Evolutionary conservation across 441 rosid species (phyloP).

Genomic region (Geranium incanum): DNA sequence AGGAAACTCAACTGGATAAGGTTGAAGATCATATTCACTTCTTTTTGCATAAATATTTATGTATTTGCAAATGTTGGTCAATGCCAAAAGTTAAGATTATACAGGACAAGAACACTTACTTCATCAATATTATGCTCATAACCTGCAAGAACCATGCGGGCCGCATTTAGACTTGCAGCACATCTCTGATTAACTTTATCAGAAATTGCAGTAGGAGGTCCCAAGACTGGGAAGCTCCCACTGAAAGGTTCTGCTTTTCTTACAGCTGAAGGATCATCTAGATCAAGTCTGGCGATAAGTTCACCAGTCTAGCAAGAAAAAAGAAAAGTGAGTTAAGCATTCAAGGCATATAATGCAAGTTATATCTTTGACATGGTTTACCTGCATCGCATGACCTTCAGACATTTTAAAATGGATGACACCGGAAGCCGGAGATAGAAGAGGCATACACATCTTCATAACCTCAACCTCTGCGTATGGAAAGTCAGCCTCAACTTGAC

Average conservation of each 20-base stretch:
- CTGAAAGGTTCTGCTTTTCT: slow-evolving; percentile 94
- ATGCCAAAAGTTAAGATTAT: slow-evolving; percentile 14
- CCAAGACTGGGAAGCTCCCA: slow-evolving; percentile 82
- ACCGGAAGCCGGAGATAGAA: slow-evolving; percentile 99
- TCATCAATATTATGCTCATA: slow-evolving; percentile 91
- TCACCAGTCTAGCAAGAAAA: slow-evolving; percentile 78
- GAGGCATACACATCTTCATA: slow-evolving; percentile 99
- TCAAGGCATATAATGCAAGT: not conserved
- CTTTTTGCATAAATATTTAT: not conserved
- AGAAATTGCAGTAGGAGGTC: slow-evolving; percentile 90
- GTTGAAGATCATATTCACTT: slow-evolving; percentile 9
- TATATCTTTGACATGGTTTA: slow-evolving; percentile 24
- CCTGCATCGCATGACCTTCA: slow-evolving; percentile 99
- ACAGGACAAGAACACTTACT: slow-evolving; percentile 36
- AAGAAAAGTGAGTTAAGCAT: slow-evolving; percentile 9
- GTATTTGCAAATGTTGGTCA: slow-evolving; percentile 6
- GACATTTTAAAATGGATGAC: slow-evolving; percentile 74
- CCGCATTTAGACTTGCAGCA: slow-evolving; percentile 90
- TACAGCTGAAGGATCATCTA: slow-evolving; percentile 99
- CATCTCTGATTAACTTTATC: slow-evolving; percentile 99
- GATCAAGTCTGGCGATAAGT: slow-evolving; percentile 90
- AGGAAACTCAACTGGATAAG: not conserved
- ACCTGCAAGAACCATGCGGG: slow-evolving; percentile 97
- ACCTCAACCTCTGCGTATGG: slow-evolving; percentile 99
- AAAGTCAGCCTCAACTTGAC: slow-evolving; percentile 83